These are phyloP conservation scores for Aspergillus nidulans DNA, from an alignment of 495 filamentous ascomycete genomes.

Conservation along the genomic window DNA sequence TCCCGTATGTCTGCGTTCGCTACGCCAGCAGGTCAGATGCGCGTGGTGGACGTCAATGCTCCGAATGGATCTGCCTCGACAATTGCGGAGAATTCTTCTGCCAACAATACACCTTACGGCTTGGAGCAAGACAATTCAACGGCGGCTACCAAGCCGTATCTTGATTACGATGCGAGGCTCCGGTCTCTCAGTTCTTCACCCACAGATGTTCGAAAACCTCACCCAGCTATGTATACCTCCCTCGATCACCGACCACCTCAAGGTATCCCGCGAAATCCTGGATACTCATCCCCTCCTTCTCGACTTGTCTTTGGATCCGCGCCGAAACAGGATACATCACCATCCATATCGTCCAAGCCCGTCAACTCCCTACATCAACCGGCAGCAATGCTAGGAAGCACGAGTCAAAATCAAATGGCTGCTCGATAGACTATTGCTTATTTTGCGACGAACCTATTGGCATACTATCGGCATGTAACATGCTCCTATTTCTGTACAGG, in stretches of 20 bases:
- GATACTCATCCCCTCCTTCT: constrained; percentile 35
- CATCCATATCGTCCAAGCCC: constrained; percentile 29
- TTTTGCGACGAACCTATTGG: background rate
- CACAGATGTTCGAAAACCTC: constrained; percentile 42
- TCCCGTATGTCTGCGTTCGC: constrained; percentile 36
- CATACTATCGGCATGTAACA: constrained; percentile 1
- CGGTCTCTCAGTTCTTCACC: constrained; percentile 44
- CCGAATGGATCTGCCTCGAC: constrained; percentile 55
- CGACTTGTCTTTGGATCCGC: constrained; percentile 35
- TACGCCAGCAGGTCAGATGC: constrained; percentile 51
- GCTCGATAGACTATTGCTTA: constrained; percentile 23
- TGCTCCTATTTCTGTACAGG: constrained; percentile 15
- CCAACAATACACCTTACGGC: constrained; percentile 43
- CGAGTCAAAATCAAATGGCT: constrained; percentile 35
- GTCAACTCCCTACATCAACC: constrained; percentile 37
- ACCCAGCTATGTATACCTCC: constrained; percentile 23
- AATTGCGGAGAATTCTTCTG: constrained; percentile 50
- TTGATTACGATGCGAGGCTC: constrained; percentile 37
- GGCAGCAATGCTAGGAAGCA: constrained; percentile 23
- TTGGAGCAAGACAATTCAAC: constrained; percentile 35
- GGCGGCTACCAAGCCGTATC: constrained; percentile 23
- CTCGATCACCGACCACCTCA: constrained; percentile 29
- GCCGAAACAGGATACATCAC: constrained; percentile 32
- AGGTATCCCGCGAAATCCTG: constrained; percentile 25
- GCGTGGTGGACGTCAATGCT: constrained; percentile 47